These are phyloP conservation scores for Phytophthora meadii DNA, from an alignment of 352 stramenopile species.

Conservation along the genomic window DNA sequence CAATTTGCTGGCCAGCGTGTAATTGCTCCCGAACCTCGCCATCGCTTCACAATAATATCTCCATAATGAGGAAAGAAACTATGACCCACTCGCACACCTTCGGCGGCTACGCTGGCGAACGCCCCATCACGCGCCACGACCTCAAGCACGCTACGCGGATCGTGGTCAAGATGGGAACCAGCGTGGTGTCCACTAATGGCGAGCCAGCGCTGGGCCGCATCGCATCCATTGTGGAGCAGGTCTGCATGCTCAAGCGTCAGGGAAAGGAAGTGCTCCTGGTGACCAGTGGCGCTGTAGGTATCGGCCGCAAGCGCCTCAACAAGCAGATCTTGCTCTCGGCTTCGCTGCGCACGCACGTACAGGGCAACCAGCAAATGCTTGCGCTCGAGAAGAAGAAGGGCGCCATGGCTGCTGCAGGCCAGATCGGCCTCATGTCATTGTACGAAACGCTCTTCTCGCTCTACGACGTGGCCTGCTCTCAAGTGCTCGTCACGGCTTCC, in stretches of 20 bases:
- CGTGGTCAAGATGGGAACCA: constrained; percentile 96
- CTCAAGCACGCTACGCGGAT: constrained; percentile 89
- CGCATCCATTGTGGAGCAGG: constrained; percentile 93
- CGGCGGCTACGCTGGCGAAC: constrained; percentile 40
- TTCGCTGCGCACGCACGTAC: constrained; percentile 87
- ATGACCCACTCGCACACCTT: constrained; percentile 59
- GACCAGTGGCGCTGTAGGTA: constrained; percentile 93
- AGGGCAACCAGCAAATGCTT: constrained; percentile 91
- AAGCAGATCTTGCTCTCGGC: constrained; percentile 93
- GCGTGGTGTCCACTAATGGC: constrained; percentile 94
- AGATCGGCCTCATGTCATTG: constrained; percentile 98
- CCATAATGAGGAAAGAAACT: constrained; percentile 57
- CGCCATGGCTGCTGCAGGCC: constrained; percentile 91
- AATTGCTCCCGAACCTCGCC: background rate
- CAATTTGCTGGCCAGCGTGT: constrained; percentile 18
- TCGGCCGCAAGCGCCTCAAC: constrained; percentile 93
- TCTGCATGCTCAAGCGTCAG: constrained; percentile 92
- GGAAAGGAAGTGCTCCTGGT: constrained; percentile 92
- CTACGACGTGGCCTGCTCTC: constrained; percentile 94
- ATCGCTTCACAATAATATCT: background rate
- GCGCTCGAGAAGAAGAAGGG: constrained; percentile 89
- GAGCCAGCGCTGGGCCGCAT: constrained; percentile 92
- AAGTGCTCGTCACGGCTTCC: constrained; percentile 85
- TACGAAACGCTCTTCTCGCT: constrained; percentile 97
- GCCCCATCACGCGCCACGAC: constrained; percentile 69